These are phyloP conservation scores for Biancaea sappan DNA, from an alignment of 306 rosid species.

Conservation along the genomic window DNA sequence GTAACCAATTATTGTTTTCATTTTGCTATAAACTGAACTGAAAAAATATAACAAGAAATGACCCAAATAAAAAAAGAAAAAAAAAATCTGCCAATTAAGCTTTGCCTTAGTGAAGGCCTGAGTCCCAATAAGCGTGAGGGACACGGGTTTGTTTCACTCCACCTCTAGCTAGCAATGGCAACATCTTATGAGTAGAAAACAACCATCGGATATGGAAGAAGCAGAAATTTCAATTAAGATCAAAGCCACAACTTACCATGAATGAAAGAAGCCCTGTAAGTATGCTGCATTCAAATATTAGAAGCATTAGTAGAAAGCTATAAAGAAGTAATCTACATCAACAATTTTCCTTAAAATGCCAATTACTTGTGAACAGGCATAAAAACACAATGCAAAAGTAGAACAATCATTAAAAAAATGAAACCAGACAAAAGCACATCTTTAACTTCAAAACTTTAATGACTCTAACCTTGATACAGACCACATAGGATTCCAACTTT, in stretches of 20 bases:
- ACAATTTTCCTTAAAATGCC: conserved; percentile 13
- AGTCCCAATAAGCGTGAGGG: background rate
- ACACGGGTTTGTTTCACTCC: background rate
- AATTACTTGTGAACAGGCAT: conserved; percentile 23
- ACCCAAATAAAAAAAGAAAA: no score
- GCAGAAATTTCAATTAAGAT: conserved; percentile 18
- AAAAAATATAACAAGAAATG: background rate
- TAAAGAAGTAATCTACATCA: conserved; percentile 24
- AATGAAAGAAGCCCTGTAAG: conserved; percentile 97
- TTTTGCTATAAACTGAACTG: conserved; percentile 1
- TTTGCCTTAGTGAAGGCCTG: no score
- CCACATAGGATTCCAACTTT: conserved; percentile 92
- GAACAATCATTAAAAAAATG: background rate
- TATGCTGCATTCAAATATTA: conserved; percentile 70
- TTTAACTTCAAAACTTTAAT: background rate
- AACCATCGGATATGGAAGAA: background rate
- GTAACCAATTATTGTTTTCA: background rate
- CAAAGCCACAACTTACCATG: conserved; percentile 67
- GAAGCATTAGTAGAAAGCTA: conserved; percentile 41
- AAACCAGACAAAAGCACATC: background rate
- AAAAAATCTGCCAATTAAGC: background rate
- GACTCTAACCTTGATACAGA: conserved; percentile 67
- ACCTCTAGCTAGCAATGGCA: background rate
- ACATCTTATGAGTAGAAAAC: background rate
- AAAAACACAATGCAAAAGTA: background rate